phyloP scores from a whole-genome alignment of 768 basidiomycete species.

The Neoboletus magnificus region DNA sequence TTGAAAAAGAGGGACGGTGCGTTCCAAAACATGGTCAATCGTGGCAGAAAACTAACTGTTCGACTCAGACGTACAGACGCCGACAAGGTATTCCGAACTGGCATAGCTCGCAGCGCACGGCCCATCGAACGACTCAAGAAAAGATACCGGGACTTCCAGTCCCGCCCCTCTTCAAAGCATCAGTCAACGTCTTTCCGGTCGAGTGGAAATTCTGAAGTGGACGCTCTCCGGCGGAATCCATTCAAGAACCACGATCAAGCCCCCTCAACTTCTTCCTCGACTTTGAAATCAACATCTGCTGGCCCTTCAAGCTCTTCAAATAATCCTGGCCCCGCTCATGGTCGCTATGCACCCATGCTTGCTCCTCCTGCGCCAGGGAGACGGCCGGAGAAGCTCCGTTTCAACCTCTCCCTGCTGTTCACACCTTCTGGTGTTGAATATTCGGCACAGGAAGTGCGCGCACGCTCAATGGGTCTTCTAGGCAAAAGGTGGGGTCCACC shows the following conservation, averaged over 20 bases:
- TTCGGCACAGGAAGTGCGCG: slow-evolving; percentile 79
- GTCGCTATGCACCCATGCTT: slow-evolving; percentile 70
- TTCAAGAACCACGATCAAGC: slow-evolving; percentile 35
- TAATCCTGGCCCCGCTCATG: slow-evolving; percentile 30
- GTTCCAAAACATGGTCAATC: slow-evolving; percentile 21
- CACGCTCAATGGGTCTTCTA: slow-evolving; percentile 75
- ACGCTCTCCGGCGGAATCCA: slow-evolving; percentile 33
- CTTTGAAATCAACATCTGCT: slow-evolving; percentile 16
- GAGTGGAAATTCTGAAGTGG: slow-evolving; percentile 26
- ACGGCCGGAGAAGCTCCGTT: slow-evolving; percentile 67
- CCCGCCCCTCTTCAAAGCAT: slow-evolving; percentile 37
- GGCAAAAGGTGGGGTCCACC: slow-evolving; percentile 84
- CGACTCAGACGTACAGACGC: slow-evolving; percentile 65
- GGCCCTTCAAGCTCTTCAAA: slow-evolving; percentile 38
- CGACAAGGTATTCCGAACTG: slow-evolving; percentile 74
- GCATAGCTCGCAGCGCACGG: slow-evolving; percentile 76
- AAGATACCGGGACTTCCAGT: slow-evolving; percentile 76
- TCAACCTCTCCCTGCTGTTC: slow-evolving; percentile 66
- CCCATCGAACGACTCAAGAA: slow-evolving; percentile 83
- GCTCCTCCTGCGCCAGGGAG: slow-evolving; percentile 65
- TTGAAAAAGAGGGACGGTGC: slow-evolving; percentile 78
- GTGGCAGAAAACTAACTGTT: slow-evolving; percentile 4
- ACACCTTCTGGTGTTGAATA: slow-evolving; percentile 80
- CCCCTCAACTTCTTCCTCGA: slow-evolving; percentile 32
- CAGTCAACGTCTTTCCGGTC: slow-evolving; percentile 23